These are phyloP conservation scores for Colletotrichum costaricense DNA, from an alignment of 2,329 filamentous ascomycete species.

Conservation along the genomic window DNA sequence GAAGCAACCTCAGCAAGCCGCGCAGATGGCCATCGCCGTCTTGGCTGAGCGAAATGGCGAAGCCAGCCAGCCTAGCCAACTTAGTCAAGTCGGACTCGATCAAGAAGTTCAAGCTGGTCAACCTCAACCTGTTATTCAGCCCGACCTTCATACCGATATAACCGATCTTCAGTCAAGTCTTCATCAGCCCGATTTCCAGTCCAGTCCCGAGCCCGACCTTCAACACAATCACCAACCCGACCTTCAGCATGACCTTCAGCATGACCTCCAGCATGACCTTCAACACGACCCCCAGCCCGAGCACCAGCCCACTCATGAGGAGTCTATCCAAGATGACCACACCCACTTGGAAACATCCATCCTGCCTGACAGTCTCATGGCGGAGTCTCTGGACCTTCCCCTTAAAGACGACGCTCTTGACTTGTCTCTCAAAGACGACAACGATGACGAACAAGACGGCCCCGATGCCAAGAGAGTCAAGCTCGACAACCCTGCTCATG, in stretches of 20 bases:
- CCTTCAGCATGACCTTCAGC: background rate
- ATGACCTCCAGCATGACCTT: background rate
- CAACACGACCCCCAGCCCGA: background rate
- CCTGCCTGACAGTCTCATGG: conserved; percentile 17
- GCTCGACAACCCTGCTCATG: conserved; percentile 50
- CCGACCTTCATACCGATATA: background rate
- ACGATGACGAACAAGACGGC: conserved; percentile 39
- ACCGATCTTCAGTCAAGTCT: too few species aligned
- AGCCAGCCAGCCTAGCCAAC: background rate
- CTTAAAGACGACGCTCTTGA: conserved; percentile 35
- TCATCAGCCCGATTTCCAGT: conserved; percentile 10
- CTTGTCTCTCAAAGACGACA: conserved; percentile 43
- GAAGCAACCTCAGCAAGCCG: conserved; percentile 51
- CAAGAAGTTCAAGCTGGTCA: conserved; percentile 26
- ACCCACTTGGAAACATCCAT: background rate
- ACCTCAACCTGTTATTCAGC: conserved; percentile 9
- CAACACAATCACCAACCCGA: background rate
- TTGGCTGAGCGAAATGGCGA: conserved; percentile 17
- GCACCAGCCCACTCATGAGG: background rate
- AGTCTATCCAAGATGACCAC: conserved; percentile 6
- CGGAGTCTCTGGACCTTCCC: conserved; percentile 28
- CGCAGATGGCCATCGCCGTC: conserved; percentile 24
- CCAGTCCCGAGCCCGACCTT: conserved; percentile 4
- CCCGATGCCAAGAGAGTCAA: conserved; percentile 32
- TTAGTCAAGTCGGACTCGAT: conserved; percentile 6